Evolutionary conservation across 2,329 filamentous ascomycete genomes (phyloP).

Genomic region (Alternaria viburni): DNA sequence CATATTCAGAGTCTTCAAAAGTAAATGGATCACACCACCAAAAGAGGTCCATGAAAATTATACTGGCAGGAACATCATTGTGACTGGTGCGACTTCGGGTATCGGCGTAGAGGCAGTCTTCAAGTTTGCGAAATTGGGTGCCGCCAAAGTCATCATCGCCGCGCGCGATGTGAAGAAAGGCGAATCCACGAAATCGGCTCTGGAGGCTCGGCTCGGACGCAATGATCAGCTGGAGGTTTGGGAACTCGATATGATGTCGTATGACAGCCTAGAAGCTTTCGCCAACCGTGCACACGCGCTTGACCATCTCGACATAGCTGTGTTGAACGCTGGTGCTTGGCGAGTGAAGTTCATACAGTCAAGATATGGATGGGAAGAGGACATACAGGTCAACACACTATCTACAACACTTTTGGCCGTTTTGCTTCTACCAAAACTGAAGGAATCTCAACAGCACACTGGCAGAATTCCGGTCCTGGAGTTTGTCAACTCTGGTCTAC

Average conservation of each 20-base stretch:
- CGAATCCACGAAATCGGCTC: conserved; percentile 37
- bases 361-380: conserved; percentile 50
- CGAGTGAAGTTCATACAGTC: conserved; percentile 30
- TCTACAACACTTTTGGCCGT: conserved; percentile 63
- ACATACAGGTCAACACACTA: conserved; percentile 64
- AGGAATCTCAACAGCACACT: conserved; percentile 28
- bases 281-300: conserved; percentile 35
- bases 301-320: conserved; percentile 45
- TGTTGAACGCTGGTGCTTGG: conserved; percentile 50
- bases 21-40: conserved; percentile 46
- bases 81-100: conserved; percentile 53
- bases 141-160: conserved; percentile 47
- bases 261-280: conserved; percentile 42
- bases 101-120: conserved; percentile 47
- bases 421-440: conserved; percentile 54
- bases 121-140: conserved; percentile 47
- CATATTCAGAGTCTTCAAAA: conserved; percentile 33
- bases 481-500: conserved; percentile 43
- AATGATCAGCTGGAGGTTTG: conserved; percentile 44
- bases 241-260: conserved; percentile 47
- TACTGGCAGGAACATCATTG: conserved; percentile 51
- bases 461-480: conserved; percentile 38
- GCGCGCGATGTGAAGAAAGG: conserved; percentile 47
- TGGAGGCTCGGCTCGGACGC: conserved; percentile 34
- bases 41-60: conserved; percentile 42